These are phyloP conservation scores for Tuctoria greenei DNA, from an alignment of 176 grass and related monocot species.

Conservation along the genomic window DNA sequence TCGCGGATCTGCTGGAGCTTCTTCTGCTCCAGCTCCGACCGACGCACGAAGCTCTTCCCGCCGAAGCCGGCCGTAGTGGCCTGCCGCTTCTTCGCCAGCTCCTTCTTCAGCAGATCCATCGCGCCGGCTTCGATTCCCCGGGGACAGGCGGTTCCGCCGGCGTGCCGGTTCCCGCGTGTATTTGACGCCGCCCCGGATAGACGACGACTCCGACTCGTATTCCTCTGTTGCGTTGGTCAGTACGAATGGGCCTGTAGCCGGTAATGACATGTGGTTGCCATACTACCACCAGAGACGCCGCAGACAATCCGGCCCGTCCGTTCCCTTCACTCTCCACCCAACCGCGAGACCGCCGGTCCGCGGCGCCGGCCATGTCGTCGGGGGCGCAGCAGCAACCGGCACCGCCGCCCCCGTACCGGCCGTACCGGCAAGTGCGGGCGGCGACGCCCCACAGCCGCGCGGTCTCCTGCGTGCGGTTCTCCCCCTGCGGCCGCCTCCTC, in stretches of 20 bases:
- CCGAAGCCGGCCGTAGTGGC: slow-evolving; percentile 60
- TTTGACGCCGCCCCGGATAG: background rate
- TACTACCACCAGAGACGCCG: too few relatives aligned
- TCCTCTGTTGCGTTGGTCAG: too few relatives aligned
- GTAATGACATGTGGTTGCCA: too few relatives aligned
- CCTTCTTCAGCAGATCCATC: slow-evolving; percentile 88
- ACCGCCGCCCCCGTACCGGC: slow-evolving; percentile 47
- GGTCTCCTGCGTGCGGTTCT: slow-evolving; percentile 89
- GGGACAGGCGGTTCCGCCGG: slow-evolving; percentile 19
- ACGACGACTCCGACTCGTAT: too few relatives aligned
- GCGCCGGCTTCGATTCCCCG: slow-evolving; percentile 7
- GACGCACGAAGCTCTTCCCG: slow-evolving; percentile 74
- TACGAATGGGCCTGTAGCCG: too few relatives aligned
- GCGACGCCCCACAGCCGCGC: slow-evolving; percentile 58
- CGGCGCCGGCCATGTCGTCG: slow-evolving; percentile 40
- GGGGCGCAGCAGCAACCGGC: slow-evolving; percentile 23
- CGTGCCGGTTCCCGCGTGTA: background rate
- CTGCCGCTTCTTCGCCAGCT: slow-evolving; percentile 78
- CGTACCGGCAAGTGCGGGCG: slow-evolving; percentile 54
- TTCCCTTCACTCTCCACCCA: background rate
- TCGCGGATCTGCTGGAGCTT: slow-evolving; percentile 76
- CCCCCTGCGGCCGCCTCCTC: slow-evolving; percentile 77
- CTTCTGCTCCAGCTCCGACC: slow-evolving; percentile 91
- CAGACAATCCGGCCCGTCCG: background rate
- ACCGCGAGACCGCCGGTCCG: background rate